These are phyloP conservation scores for Candida taoyuanica DNA, from an alignment of 805 yeast genomes.

Conservation along the genomic window DNA sequence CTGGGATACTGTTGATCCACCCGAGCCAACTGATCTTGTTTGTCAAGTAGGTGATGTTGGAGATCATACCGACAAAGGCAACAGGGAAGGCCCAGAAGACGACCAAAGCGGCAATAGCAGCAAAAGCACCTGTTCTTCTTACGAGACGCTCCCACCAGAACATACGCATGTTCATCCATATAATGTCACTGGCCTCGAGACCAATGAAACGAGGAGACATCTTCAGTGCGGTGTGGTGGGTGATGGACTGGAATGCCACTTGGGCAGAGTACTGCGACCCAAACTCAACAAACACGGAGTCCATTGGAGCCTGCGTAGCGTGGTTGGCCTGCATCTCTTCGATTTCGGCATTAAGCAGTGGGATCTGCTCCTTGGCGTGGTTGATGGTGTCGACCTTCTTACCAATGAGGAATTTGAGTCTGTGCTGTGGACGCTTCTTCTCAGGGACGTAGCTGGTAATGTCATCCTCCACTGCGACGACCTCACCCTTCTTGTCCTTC, in stretches of 20 bases:
- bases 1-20: constrained; percentile 55
- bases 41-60: constrained; percentile 61
- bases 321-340: constrained; percentile 48
- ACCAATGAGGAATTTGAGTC: constrained; percentile 41
- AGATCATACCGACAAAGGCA: constrained; percentile 71
- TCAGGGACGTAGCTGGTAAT: constrained; percentile 56
- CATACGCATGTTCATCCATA: constrained; percentile 71
- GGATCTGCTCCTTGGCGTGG: constrained; percentile 52
- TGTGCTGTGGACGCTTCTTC: constrained; percentile 62
- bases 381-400: constrained; percentile 61
- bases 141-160: constrained; percentile 74
- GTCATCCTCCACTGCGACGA: constrained; percentile 41
- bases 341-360: constrained; percentile 53
- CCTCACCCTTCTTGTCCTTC: constrained; percentile 60
- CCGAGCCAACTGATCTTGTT: constrained; percentile 49
- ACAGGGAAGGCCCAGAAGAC: constrained; percentile 75
- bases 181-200: constrained; percentile 55
- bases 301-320: constrained; percentile 53
- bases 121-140: constrained; percentile 47
- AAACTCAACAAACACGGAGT: constrained; percentile 75
- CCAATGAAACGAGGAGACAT: constrained; percentile 60
- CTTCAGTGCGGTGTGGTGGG: constrained; percentile 63
- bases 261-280: constrained; percentile 74
- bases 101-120: constrained; percentile 51
- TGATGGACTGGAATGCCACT: constrained; percentile 57